Conservation (phyloP, 2,329 filamentous ascomycete genomes). For the Colletotrichum shisoi region DNA sequence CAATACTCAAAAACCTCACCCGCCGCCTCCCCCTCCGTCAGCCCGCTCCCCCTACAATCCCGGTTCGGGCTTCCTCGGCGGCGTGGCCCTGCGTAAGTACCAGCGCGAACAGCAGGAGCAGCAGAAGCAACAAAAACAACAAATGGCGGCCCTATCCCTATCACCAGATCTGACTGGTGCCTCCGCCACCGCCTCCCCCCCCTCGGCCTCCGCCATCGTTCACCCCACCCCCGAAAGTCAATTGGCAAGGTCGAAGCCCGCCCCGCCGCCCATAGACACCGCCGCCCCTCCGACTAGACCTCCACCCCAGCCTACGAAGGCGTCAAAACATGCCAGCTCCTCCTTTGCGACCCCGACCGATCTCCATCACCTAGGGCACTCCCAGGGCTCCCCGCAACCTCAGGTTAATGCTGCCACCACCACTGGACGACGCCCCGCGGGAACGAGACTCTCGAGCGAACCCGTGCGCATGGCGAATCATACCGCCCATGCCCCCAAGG, state of each 20-base stretch:
- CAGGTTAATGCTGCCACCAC: slow-evolving; percentile 41
- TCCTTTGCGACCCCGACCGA: slow-evolving; percentile 62
- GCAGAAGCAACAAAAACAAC: slow-evolving; percentile 38
- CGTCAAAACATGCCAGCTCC: slow-evolving; percentile 50
- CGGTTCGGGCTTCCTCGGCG: slow-evolving; percentile 62
- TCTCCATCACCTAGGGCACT: slow-evolving; percentile 46
- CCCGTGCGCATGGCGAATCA: slow-evolving; percentile 46
- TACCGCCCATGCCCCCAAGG: slow-evolving; percentile 54
- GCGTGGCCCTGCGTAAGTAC: slow-evolving; percentile 62
- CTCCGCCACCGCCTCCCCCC: slow-evolving; percentile 16
- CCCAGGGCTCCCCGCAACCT: slow-evolving; percentile 14
- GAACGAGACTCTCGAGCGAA: slow-evolving; percentile 53
- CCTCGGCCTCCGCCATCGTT: slow-evolving; percentile 35
- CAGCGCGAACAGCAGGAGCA: slow-evolving; percentile 51
- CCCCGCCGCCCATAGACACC: slow-evolving; percentile 48
- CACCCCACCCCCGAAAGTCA: slow-evolving; percentile 42
- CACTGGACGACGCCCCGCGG: slow-evolving; percentile 54
- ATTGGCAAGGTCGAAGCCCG: slow-evolving; percentile 46
- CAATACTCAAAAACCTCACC: slow-evolving; percentile 39
- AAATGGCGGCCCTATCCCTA: slow-evolving; percentile 31
- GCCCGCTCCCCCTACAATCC: slow-evolving; percentile 49
- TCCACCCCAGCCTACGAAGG: slow-evolving; percentile 44
- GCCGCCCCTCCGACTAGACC: slow-evolving; percentile 47
- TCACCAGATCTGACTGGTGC: slow-evolving; percentile 23
- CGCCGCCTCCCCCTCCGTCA: slow-evolving; percentile 45